These are phyloP conservation scores for Eimeria acervulina DNA, from an alignment of 169 alveolate genomes.

Conservation along the genomic window DNA sequence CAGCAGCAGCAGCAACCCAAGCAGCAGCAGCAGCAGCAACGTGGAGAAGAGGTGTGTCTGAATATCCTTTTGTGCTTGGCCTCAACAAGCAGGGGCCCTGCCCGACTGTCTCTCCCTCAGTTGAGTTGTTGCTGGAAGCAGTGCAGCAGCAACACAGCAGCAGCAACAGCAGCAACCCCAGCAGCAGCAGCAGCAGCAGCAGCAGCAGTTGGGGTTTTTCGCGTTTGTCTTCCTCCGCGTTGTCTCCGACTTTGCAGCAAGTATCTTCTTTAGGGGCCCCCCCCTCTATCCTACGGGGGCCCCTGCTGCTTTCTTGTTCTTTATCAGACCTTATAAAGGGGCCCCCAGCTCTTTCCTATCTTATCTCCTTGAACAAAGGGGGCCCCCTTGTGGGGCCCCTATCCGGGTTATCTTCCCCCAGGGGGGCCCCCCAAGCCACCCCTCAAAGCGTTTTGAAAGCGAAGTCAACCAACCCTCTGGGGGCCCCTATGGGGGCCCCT, in stretches of 20 bases:
- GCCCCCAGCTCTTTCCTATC: too few species aligned
- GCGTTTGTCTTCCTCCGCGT: neutral
- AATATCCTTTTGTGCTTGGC: too few species aligned
- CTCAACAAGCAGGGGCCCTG: slow-evolving; percentile 3
- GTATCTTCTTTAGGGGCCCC: neutral
- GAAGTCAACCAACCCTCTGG: too few species aligned
- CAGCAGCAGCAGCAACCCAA: too few species aligned
- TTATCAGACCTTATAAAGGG: too few species aligned
- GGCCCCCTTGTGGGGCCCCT: neutral
- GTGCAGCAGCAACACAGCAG: neutral
- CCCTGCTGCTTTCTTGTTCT: too few species aligned
- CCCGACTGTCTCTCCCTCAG: neutral
- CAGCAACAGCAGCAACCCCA: neutral
- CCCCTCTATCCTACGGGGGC: too few species aligned
- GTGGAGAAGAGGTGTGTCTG: too few species aligned
- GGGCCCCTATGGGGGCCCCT: neutral
- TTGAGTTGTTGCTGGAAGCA: neutral
- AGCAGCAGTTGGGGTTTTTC: neutral
- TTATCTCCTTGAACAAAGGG: neutral
- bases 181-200: slow-evolving; percentile 33
- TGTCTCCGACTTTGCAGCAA: neutral
- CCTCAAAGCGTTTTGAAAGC: neutral
- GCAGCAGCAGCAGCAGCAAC: too few species aligned
- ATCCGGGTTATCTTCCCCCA: neutral
- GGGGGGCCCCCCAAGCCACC: slow-evolving; percentile 10